phyloP scores from a whole-genome alignment of 1,284 basidiomycete species.

The Ganoderma lucidum region DNA sequence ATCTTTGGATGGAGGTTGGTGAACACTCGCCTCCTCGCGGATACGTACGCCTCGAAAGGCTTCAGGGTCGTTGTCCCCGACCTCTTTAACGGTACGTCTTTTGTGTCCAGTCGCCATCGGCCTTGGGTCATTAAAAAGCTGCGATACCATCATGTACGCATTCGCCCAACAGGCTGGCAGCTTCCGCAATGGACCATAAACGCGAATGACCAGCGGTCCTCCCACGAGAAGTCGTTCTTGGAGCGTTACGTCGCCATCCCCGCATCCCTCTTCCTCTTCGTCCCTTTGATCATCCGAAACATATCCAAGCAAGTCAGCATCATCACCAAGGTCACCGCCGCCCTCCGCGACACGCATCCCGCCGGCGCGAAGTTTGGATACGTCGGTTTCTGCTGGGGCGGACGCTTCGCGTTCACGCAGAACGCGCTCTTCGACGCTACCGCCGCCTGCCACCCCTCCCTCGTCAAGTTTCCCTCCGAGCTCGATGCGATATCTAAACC shows the following conservation, averaged over 20 bases:
- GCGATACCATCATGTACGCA: background rate
- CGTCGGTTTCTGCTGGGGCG: slow-evolving; percentile 40
- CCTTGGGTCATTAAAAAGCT: background rate
- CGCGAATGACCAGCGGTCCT: slow-evolving; percentile 21
- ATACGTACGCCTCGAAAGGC: slow-evolving; percentile 35
- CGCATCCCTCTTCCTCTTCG: slow-evolving; percentile 29
- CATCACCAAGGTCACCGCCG: slow-evolving; percentile 24
- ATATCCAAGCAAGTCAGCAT: slow-evolving; percentile 27
- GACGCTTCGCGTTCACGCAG: slow-evolving; percentile 37
- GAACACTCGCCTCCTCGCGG: slow-evolving; percentile 37
- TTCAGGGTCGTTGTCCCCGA: slow-evolving; percentile 37
- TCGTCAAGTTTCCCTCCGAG: slow-evolving; percentile 34
- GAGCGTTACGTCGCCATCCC: slow-evolving; percentile 29
- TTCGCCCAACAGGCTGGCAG: slow-evolving; percentile 24
- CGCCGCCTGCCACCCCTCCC: slow-evolving; percentile 36
- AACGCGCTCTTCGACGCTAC: slow-evolving; percentile 36
- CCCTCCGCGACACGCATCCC: slow-evolving; percentile 28
- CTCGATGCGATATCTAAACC: slow-evolving; percentile 31
- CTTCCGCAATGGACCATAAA: slow-evolving; percentile 34
- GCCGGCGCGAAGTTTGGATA: slow-evolving; percentile 31
- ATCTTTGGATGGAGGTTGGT: slow-evolving; percentile 36
- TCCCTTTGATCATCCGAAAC: slow-evolving; percentile 36
- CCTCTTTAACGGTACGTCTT: slow-evolving; percentile 33
- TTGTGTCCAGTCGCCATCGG: background rate
- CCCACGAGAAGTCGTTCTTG: slow-evolving; percentile 24